A percentile compares a stretch with the other conserved stretches of the same genome.
These are phyloP conservation scores for Candida nitratophila DNA, from an alignment of 805 yeast genomes.

Conservation along the genomic window DNA sequence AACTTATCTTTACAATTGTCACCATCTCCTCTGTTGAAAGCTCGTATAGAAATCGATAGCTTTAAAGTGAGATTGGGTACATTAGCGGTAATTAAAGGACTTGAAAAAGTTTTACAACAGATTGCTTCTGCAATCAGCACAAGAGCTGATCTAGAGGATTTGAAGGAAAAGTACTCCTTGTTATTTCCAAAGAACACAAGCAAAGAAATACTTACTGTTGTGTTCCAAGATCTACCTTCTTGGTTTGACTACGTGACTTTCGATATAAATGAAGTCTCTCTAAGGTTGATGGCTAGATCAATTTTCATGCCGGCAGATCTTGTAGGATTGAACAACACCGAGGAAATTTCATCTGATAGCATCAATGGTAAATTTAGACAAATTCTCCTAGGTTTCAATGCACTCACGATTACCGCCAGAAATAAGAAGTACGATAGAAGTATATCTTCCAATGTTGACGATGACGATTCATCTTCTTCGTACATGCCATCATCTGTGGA, in stretches of 20 bases:
- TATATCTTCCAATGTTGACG: background rate
- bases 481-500: background rate
- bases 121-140: background rate
- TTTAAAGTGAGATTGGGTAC: constrained; percentile 10
- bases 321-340: background rate
- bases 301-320: constrained; percentile 10
- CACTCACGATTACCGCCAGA: background rate
- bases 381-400: background rate
- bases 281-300: constrained; percentile 14
- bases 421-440: background rate
- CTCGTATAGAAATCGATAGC: constrained; percentile 3
- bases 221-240: constrained; percentile 25
- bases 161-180: background rate
- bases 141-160: background rate
- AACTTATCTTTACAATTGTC: constrained; percentile 4
- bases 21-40: constrained; percentile 3
- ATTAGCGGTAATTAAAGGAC: constrained; percentile 23
- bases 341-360: background rate
- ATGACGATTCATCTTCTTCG: background rate
- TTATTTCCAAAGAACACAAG: background rate
- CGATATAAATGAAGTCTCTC: constrained; percentile 4
- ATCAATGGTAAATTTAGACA: background rate
- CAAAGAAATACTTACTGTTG: background rate
- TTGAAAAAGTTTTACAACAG: constrained; percentile 6
- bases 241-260: constrained; percentile 25